Percentiles rank a stretch among this genome's conserved stretches.
phyloP scores from a whole-genome alignment of 371 early-diverging fungal species.

The Chytridiales sp. region DNA sequence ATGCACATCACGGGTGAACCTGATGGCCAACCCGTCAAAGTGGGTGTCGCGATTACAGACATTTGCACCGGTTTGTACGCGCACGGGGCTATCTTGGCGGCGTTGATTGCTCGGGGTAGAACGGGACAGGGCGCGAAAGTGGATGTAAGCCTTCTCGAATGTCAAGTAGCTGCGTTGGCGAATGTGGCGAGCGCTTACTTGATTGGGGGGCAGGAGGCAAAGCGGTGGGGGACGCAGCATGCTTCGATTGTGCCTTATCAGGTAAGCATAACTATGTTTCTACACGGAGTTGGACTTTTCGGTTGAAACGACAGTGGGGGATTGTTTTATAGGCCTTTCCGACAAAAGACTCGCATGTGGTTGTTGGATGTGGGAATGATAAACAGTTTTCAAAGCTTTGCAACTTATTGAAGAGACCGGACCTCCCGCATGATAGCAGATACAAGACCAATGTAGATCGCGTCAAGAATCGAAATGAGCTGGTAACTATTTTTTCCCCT shows the following conservation, averaged over 20 bases:
- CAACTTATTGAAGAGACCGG: slow-evolving; percentile 44
- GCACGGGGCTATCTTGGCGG: slow-evolving; percentile 85
- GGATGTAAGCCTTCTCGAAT: slow-evolving; percentile 82
- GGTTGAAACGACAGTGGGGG: neutral
- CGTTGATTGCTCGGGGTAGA: slow-evolving; percentile 66
- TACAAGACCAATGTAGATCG: slow-evolving; percentile 70
- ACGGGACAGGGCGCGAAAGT: slow-evolving; percentile 83
- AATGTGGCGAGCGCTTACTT: slow-evolving; percentile 87
- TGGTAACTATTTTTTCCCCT: slow-evolving; percentile 37
- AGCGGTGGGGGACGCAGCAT: slow-evolving; percentile 85
- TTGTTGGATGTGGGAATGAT: slow-evolving; percentile 90
- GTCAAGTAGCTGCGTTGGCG: slow-evolving; percentile 82
- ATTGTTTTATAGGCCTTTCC: slow-evolving; percentile 48
- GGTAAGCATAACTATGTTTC: slow-evolving; percentile 35
- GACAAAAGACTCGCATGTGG: slow-evolving; percentile 79
- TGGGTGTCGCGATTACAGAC: slow-evolving; percentile 91
- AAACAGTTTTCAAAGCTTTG: slow-evolving; percentile 66
- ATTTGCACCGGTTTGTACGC: slow-evolving; percentile 83
- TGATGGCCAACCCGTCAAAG: slow-evolving; percentile 83
- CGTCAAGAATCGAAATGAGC: slow-evolving; percentile 66
- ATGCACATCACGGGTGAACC: slow-evolving; percentile 91
- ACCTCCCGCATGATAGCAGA: slow-evolving; percentile 50
- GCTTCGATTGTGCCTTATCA: slow-evolving; percentile 92
- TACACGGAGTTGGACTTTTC: slow-evolving; percentile 1
- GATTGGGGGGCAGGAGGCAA: slow-evolving; percentile 67